Evolutionary conservation across 2,329 filamentous ascomycete genomes (phyloP), one percentile per base, ranked within the genome.

Genomic region (Paracoccidioides lutzii): DNA sequence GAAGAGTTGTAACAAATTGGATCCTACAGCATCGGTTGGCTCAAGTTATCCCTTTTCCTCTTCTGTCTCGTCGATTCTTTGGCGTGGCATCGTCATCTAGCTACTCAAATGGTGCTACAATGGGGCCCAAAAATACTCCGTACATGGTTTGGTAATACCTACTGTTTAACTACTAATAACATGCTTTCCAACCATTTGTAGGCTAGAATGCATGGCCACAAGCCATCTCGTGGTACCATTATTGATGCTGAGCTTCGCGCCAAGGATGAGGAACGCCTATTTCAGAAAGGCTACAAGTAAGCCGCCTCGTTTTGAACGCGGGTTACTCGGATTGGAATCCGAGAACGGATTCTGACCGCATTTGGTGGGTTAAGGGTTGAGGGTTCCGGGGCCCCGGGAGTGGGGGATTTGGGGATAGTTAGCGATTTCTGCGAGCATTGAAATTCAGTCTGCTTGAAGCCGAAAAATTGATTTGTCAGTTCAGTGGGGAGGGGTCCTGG

Each of bases 11-110:
- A 33, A 44, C 1, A 61, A 61, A 41, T 52, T 51, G 37, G 59
- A 59, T 75, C 78, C 59, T 78, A 79, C 55, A 87, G 93, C 68
- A 81, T 87, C 52, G 91, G 87, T 90, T 78, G 53, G 93, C 68
- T 81, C 87, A 52, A 91, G 87, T 90, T 78, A 54, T 63, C 53
- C 58, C 9, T 35, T 30, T 58, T 10, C 15, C 30, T 51, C 8
- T 15, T 15, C 52, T n/a, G n/a, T n/a, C n/a, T n/a, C n/a, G n/a
- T 50, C 5, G 15, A 6, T 10, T 22, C 8, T 45, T 14, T 44
- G 5, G 22, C 22, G 22, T 22, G 22, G 1, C 22, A 22, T 22
- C 22, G 22, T 22, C 22, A 22, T 22, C 22, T 22, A 22, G 22
- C 22, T 22, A 22, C 22, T 22, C 22, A 22, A 22, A 22, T 22